These are phyloP conservation scores for Yamadazyma conglobata DNA, from an alignment of 1,139 yeast genomes.

Conservation along the genomic window DNA sequence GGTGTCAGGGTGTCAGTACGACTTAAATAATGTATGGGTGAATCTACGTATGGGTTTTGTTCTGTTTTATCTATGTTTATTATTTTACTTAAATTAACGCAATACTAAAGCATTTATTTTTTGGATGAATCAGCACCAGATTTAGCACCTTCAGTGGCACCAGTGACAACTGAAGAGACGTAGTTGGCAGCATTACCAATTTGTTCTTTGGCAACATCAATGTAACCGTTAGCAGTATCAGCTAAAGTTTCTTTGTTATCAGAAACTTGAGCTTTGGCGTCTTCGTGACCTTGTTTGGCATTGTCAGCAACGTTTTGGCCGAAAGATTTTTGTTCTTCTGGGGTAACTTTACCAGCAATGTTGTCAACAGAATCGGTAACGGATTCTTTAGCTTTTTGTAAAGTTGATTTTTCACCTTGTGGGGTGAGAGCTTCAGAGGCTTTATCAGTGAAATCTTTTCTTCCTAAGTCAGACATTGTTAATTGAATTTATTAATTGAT, in stretches of 20 bases:
- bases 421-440: constrained; percentile 67
- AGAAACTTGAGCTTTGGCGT: constrained; percentile 36
- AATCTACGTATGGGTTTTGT: too few relatives aligned
- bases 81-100: too few relatives aligned
- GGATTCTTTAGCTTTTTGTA: constrained; percentile 67
- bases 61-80: too few relatives aligned
- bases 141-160: constrained; percentile 58
- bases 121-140: constrained; percentile 37
- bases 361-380: constrained; percentile 66
- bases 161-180: constrained; percentile 54
- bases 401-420: constrained; percentile 61
- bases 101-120: constrained; percentile 16
- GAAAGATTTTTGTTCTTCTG: constrained; percentile 64
- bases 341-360: constrained; percentile 54
- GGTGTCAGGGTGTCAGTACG: too few relatives aligned
- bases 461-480: constrained; percentile 69
- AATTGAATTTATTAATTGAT: neutral
- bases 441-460: constrained; percentile 74
- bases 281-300: constrained; percentile 47
- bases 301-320: constrained; percentile 65
- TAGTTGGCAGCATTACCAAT: constrained; percentile 61
- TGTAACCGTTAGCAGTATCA: constrained; percentile 59
- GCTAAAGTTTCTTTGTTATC: constrained; percentile 34
- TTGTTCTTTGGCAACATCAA: constrained; percentile 60
- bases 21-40: too few relatives aligned